Percentiles rank a stretch among this genome's conserved stretches.
Conservation (phyloP, 306 rosid species). For the Mimosa pudica region DNA sequence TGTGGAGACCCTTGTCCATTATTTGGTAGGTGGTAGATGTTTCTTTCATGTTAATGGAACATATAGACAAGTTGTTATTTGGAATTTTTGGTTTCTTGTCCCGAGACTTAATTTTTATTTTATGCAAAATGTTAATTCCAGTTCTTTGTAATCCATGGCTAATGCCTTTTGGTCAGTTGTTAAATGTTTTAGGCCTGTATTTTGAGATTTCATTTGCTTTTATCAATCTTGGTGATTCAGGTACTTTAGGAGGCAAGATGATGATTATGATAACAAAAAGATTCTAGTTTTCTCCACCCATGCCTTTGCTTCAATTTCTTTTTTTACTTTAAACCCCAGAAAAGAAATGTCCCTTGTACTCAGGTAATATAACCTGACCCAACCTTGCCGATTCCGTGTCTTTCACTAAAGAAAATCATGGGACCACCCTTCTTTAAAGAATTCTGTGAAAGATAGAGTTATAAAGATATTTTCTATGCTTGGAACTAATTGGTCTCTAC, state of each 20-base stretch:
- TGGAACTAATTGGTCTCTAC: slow-evolving; percentile 45
- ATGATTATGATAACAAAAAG: slow-evolving; percentile 30
- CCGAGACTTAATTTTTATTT: not conserved
- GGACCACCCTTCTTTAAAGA: slow-evolving; percentile 45
- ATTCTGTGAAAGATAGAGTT: slow-evolving; percentile 19
- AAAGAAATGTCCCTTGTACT: not conserved
- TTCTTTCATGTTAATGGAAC: slow-evolving; percentile 44
- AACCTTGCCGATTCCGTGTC: slow-evolving; percentile 27
- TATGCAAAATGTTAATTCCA: slow-evolving; percentile 5
- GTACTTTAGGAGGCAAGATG: slow-evolving; percentile 34
- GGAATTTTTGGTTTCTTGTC: slow-evolving; percentile 18
- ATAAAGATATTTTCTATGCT: slow-evolving; percentile 31
- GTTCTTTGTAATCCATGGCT: not conserved
- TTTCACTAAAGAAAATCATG: slow-evolving; percentile 28
- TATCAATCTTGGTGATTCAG: slow-evolving; percentile 22
- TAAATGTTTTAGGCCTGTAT: not conserved
- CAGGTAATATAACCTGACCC: slow-evolving; percentile 31
- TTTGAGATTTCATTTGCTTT: slow-evolving; percentile 23
- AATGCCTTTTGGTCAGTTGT: slow-evolving; percentile 1
- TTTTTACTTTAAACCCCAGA: slow-evolving; percentile 11
- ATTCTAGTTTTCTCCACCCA: slow-evolving; percentile 8
- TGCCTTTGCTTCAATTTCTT: not conserved
- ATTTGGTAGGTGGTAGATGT: slow-evolving; percentile 44
- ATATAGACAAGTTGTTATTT: slow-evolving; percentile 27
- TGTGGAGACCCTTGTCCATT: slow-evolving; percentile 40